Conservation (phyloP, 2,329 filamentous ascomycete species). For the Triangularia verruculosa region DNA sequence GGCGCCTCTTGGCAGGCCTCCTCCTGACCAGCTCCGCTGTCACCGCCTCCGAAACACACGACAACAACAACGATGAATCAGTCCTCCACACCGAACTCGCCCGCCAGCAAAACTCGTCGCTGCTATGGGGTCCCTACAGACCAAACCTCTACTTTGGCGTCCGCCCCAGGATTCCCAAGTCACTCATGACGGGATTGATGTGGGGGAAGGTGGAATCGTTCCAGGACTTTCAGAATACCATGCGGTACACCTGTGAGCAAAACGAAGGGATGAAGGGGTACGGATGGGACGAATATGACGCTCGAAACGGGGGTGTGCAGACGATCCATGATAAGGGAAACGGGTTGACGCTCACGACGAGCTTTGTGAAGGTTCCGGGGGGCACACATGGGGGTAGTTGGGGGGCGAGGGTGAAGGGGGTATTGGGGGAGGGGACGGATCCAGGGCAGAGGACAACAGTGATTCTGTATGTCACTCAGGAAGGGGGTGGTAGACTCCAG, state of each 20-base stretch:
- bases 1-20: not conserved
- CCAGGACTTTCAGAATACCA: conserved; percentile 68
- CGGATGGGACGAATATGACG: conserved; percentile 97
- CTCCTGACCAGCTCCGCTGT: not conserved
- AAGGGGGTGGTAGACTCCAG: conserved; percentile 66
- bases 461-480: conserved; percentile 78
- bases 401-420: conserved; percentile 84
- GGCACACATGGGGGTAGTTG: conserved; percentile 85
- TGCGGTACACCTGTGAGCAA: conserved; percentile 95
- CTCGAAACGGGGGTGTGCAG: conserved; percentile 80
- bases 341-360: conserved; percentile 83
- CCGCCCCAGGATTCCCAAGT: conserved; percentile 75
- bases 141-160: conserved; percentile 94
- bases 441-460: conserved; percentile 70
- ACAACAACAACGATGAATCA: conserved; percentile 31
- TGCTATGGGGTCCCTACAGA: conserved; percentile 94
- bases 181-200: conserved; percentile 77
- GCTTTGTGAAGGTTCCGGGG: conserved; percentile 89
- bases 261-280: conserved; percentile 92
- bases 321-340: conserved; percentile 89
- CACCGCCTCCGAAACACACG: conserved; percentile 1
- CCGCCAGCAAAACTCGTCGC: conserved; percentile 69
- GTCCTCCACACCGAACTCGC: conserved; percentile 49
- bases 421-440: conserved; percentile 66
- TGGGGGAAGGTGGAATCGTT: conserved; percentile 87